Percentiles rank a stretch among this genome's conserved stretches.
phyloP scores from a whole-genome alignment of 2,329 filamentous ascomycete species.

The Erysiphe pulchra region DNA sequence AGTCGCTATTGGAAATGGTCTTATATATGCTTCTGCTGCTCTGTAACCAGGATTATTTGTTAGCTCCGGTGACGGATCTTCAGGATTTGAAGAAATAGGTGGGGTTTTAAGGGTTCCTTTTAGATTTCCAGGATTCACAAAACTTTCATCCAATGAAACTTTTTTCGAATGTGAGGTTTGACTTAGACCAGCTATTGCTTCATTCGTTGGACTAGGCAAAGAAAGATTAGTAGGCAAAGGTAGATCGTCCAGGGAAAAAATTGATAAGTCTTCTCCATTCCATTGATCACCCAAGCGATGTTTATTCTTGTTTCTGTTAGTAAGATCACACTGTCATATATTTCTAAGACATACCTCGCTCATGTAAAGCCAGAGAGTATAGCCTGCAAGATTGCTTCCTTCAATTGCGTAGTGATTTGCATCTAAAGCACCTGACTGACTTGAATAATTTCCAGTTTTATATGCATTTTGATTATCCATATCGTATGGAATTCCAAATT shows the following conservation, averaged over 20 bases:
- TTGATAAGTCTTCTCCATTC: constrained; percentile 93
- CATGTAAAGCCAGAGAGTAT: constrained; percentile 73
- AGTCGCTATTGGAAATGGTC: constrained; percentile 54
- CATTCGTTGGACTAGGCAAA: constrained; percentile 19
- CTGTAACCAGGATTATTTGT: constrained; percentile 49
- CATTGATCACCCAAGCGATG: constrained; percentile 80
- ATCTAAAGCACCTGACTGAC: constrained; percentile 77
- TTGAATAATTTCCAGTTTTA: constrained; percentile 82
- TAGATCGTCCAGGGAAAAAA: constrained; percentile 65
- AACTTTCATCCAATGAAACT: constrained; percentile 24
- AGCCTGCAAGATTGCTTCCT: constrained; percentile 58
- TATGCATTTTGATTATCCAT: constrained; percentile 97
- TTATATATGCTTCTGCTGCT: constrained; percentile 78
- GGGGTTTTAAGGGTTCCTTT: constrained; percentile 43
- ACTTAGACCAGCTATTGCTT: constrained; percentile 22
- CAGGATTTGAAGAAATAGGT: constrained; percentile 33
- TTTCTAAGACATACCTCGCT: constrained; percentile 27
- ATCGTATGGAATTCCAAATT: constrained; percentile 95
- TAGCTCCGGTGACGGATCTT: constrained; percentile 27
- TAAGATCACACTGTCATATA: neutral
- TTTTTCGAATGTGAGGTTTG: constrained; percentile 15
- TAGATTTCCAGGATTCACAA: constrained; percentile 50
- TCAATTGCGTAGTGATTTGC: constrained; percentile 89
- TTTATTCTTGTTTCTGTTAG: constrained; percentile 33
- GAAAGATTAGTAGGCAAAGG: constrained; percentile 19